A percentile compares a stretch with the other conserved stretches of the same genome.
phyloP scores from a whole-genome alignment of 2,329 filamentous ascomycete species.

The Trichoderma arundinaceum region DNA sequence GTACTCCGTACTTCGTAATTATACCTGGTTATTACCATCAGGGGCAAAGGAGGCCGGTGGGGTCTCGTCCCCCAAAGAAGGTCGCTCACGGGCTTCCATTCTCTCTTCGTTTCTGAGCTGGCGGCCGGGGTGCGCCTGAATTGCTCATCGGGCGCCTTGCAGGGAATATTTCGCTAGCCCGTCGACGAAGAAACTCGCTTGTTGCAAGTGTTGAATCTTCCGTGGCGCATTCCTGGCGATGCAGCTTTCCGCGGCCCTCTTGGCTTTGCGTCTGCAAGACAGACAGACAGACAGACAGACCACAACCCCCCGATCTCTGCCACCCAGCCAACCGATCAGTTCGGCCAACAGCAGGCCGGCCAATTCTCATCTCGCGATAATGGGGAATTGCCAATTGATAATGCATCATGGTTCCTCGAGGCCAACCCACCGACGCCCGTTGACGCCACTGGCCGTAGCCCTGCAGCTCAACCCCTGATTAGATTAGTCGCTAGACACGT shows the following conservation, averaged over 20 bases:
- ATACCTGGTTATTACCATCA: background rate
- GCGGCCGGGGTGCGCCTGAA: no score
- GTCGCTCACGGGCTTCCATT: background rate
- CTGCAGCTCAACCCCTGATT: conserved; percentile 16
- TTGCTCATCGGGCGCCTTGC: background rate
- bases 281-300: no score
- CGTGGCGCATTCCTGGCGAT: no score
- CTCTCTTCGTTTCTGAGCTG: background rate
- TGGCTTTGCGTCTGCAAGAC: no score
- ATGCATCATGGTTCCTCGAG: background rate
- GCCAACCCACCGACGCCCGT: conserved; percentile 11
- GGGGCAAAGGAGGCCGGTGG: no score
- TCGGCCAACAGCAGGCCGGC: no score
- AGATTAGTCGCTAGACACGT: background rate
- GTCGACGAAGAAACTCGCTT: background rate
- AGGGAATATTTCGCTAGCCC: background rate
- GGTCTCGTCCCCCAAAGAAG: no score
- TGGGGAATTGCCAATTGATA: background rate
- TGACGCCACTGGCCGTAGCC: conserved; percentile 20
- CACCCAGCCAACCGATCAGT: no score
- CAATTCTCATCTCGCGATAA: no score
- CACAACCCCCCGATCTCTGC: no score
- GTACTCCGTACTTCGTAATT: background rate
- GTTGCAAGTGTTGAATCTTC: background rate
- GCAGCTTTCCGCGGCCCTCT: no score